phyloP scores from a whole-genome alignment of 2,329 filamentous ascomycete species.

The Colletotrichum sp. region DNA sequence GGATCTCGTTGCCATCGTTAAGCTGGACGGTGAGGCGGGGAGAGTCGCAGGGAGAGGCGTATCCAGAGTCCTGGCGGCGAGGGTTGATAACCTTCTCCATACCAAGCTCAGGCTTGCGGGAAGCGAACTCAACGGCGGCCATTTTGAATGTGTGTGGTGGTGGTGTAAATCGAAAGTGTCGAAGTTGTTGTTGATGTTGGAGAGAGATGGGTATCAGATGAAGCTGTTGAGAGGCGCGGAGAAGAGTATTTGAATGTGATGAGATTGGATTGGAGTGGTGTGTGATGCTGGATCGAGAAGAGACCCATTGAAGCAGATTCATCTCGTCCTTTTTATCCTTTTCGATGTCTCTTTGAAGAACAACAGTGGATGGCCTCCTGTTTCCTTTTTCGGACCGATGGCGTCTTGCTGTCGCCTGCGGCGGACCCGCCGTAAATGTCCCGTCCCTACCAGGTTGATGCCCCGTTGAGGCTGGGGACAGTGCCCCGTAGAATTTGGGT shows the following conservation, averaged over 20 bases:
- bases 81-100: constrained; percentile 20
- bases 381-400: constrained; percentile 19
- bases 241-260: background rate
- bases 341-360: background rate
- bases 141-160: background rate
- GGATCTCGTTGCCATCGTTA: constrained; percentile 40
- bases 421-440: constrained; percentile 19
- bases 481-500: background rate
- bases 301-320: background rate
- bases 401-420: constrained; percentile 11
- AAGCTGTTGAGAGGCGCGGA: background rate
- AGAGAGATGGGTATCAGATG: background rate
- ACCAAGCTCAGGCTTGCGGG: constrained; percentile 19
- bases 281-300: background rate
- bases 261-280: background rate
- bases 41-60: constrained; percentile 20
- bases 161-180: background rate
- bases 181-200: background rate
- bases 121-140: constrained; percentile 16
- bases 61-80: constrained; percentile 19
- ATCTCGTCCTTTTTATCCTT: constrained; percentile 19
- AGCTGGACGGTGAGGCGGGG: constrained; percentile 31
- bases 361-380: background rate
- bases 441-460: constrained; percentile 7
- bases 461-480: constrained; percentile 2